Evolutionary conservation across 768 basidiomycete genomes (phyloP), one percentile per base, ranked within the genome.

Genomic region (Tephrocybe sp.): DNA sequence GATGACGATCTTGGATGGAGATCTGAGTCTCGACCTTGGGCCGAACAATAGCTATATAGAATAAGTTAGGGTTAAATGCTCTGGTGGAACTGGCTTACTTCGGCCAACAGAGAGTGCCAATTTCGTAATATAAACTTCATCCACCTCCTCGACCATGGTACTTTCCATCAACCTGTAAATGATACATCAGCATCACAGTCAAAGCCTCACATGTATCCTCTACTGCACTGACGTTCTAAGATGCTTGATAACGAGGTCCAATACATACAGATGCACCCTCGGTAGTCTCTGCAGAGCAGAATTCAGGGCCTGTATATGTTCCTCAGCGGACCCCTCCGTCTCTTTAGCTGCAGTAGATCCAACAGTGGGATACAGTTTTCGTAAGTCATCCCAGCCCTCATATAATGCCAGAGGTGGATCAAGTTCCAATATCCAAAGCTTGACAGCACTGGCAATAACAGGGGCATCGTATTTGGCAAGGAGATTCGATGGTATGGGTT

Each of bases 341-440:
- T 84, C 86, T 58, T 79, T 82, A 1, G 64, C 64, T 20, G 76
- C 61, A 8, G 64, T 62, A 9, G 81, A 77, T 20, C 87, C 84
- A 48, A 89, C 80, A 32, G 73, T 77, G 5, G 92, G 92, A 61
- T 97, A 98, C n/a, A 97, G 57, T 55, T 83, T 85, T 48, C 90
- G 80, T 54, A 95, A 75, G 26, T 97, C 94, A 38, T 95, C 92
- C 89, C 94, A 98, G 39, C 87, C 83, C 60, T 95, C 92, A 76
- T 86, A 96, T 41, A 89, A 71, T 14, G 83, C 79, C 10, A 97
- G 66, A 22, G 96, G 93, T 7, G 92, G 90, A 62, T 92, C 84
- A 22, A 98, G 78, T 66, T 98, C 95, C n/a, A 97, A 74, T 19
- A 85, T 64, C 90, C 92, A 98, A 12, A 98, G 71, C 69, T 95